Conservation (phyloP, 306 rosid genomes). For the Prunus armeniaca region DNA sequence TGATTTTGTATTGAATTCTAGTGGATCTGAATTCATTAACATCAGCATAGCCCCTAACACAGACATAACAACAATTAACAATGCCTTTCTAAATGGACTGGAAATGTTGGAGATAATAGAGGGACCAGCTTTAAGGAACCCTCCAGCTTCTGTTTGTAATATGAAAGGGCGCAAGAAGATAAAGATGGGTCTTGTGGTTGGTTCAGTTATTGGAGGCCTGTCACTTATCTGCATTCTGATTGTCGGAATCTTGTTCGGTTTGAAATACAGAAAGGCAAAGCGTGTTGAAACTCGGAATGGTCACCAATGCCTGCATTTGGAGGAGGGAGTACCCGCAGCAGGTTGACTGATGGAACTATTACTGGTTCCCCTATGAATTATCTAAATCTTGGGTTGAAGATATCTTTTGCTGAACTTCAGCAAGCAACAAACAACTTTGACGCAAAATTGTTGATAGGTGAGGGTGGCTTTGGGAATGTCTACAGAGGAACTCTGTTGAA, state of each 20-base stretch:
- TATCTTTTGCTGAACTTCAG: constrained; percentile 37
- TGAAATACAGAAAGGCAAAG: constrained; percentile 27
- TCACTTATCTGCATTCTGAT: constrained; percentile 23
- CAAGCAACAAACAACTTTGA: constrained; percentile 41
- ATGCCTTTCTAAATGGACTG: constrained; percentile 45
- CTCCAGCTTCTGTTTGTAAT: not conserved
- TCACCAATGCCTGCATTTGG: constrained; percentile 28
- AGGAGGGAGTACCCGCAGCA: constrained; percentile 44
- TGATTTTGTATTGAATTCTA: constrained; percentile 27
- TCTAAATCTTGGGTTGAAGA: constrained; percentile 39
- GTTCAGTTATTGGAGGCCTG: constrained; percentile 30
- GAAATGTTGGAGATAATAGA: constrained; percentile 36
- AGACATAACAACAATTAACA: rapidly evolving
- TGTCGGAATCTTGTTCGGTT: constrained; percentile 7
- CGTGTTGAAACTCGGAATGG: constrained; percentile 29
- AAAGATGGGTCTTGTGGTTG: constrained; percentile 11
- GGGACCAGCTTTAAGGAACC: not conserved
- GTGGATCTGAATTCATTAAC: constrained; percentile 12
- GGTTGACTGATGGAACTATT: constrained; percentile 17
- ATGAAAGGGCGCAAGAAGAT: not conserved
- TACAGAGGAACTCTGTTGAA: constrained; percentile 32
- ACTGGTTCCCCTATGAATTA: constrained; percentile 23
- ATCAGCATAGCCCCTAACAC: constrained; percentile 21
- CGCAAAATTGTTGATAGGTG: constrained; percentile 30
- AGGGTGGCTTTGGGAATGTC: constrained; percentile 58